Conservation (phyloP, 2,329 filamentous ascomycete genomes). For the Cryphonectria naterciae region DNA sequence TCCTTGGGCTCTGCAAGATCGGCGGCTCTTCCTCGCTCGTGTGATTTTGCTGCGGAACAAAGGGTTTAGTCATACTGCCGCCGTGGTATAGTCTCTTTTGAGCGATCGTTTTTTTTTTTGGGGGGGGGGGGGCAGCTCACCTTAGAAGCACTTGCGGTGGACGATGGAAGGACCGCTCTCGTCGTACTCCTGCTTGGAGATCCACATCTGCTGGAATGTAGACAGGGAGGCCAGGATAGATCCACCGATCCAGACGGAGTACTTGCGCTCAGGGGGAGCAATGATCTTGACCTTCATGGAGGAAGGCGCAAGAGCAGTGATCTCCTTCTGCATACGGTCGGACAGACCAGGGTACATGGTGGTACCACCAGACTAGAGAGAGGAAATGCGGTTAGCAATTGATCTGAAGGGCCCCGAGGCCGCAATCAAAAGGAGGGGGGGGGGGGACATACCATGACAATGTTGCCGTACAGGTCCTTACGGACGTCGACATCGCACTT, state of each 20-base stretch:
- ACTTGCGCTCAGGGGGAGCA: conserved; percentile 99
- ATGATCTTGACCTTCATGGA: conserved; percentile 99
- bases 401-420: conserved; percentile 7
- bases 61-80: background rate
- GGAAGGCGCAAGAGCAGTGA: conserved; percentile 97
- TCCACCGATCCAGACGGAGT: conserved; percentile 99
- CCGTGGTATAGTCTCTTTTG: background rate
- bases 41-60: conserved; percentile 27
- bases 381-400: conserved; percentile 38
- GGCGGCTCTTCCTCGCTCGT: conserved; percentile 30
- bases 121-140: conserved; percentile 44
- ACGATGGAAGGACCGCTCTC: conserved; percentile 99
- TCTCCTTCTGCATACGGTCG: conserved; percentile 99
- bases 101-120: too few species aligned
- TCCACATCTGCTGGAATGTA: conserved; percentile 99
- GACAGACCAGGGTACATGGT: conserved; percentile 99
- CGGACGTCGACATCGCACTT: conserved; percentile 99
- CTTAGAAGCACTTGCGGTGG: conserved; percentile 99
- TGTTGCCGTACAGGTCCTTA: conserved; percentile 99
- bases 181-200: conserved; percentile 99
- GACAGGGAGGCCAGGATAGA: conserved; percentile 99
- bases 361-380: conserved; percentile 90
- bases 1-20: conserved; percentile 43
- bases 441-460: conserved; percentile 89
- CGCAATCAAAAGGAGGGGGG: background rate